Base-by-base conservation (phyloP, 306 rosid genomes). In the Begonia peltatifolia region DNA sequence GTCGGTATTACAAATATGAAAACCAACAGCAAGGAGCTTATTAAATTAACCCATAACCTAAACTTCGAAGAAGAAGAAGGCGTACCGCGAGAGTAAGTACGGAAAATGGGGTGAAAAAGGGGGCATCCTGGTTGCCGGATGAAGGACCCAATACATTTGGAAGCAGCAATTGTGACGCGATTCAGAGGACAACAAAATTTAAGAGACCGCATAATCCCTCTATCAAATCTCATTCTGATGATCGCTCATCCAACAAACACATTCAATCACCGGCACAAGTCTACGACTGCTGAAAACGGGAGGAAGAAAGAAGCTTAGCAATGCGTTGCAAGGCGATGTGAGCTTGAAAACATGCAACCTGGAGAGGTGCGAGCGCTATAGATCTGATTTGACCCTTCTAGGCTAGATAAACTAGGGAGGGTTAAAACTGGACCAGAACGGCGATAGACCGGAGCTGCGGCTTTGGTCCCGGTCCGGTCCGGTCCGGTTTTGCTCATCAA, bases 21-120 rank as follows among this genome's bases (percentile, higher is more conserved):
- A 44, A 0, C 48, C 14, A n/a, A 12, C 48, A 44, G 14, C 14
- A 44, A 44, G 48, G 14, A 44, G 48, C 14, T 44, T 6, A 44
- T 6, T 4, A 44, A 44, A 11, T 44, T n/a, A 10, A 44, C 14
- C 48, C 48, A 44, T 1, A 11, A 44, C 12, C 48, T 42, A 49
- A 49, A 9, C 3, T 14, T 49, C 4, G 23, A n/a, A 12, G 38
- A 10, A 46, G 25, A 35, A 41, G 22, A 17, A 56, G 41, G 10
- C 23, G 10, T 11, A 80, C 88, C 86, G 1, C 71, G 41, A 12
- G 81, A 75, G 63, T 66, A 78, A 50, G 64, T 53, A 67, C 83
- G 82, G 41, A 59, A 44, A 54, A 59, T n/a, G 1, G 17, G 35
- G 55, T 47, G 0, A 13, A 46, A 42, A 41, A 8, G 9, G 13